These are phyloP conservation scores for Leishmania tropica DNA, from an alignment of 208 protist genomes.

Conservation along the genomic window DNA sequence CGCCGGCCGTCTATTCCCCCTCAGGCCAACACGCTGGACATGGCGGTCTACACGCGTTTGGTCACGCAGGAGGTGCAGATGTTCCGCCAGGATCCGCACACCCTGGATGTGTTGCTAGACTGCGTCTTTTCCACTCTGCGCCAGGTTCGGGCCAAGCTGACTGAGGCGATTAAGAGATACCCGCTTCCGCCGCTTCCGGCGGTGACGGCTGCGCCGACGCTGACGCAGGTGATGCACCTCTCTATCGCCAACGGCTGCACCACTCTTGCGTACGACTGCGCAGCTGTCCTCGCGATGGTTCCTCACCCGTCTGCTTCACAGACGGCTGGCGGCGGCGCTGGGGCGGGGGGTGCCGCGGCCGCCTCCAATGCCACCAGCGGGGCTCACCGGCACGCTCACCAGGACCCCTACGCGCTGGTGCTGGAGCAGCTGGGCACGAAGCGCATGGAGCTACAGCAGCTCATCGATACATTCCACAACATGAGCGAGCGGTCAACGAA, in stretches of 20 bases:
- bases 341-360: neutral
- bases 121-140: slow-evolving; percentile 50
- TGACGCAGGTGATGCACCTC: slow-evolving; percentile 72
- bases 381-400: slow-evolving; percentile 4
- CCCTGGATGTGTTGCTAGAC: slow-evolving; percentile 49
- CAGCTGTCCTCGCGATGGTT: slow-evolving; percentile 45
- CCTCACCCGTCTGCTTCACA: slow-evolving; percentile 27
- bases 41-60: slow-evolving; percentile 50
- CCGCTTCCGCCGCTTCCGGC: slow-evolving; percentile 75
- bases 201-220: slow-evolving; percentile 50
- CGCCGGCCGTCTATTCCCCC: slow-evolving; percentile 24
- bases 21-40: slow-evolving; percentile 46
- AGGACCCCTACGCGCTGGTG: slow-evolving; percentile 17
- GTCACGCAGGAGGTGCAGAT: slow-evolving; percentile 53
- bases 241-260: slow-evolving; percentile 79
- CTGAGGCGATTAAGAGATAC: slow-evolving; percentile 31
- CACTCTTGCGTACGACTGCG: slow-evolving; percentile 55
- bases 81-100: slow-evolving; percentile 69
- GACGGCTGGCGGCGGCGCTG: neutral
- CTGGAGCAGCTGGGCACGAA: slow-evolving; percentile 30
- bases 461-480: slow-evolving; percentile 33
- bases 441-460: slow-evolving; percentile 40
- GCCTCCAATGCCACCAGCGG: neutral
- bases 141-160: slow-evolving; percentile 37
- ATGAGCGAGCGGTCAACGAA: slow-evolving; percentile 37